Conservation (phyloP, 768 basidiomycete genomes). For the Calvatia gigantea region DNA sequence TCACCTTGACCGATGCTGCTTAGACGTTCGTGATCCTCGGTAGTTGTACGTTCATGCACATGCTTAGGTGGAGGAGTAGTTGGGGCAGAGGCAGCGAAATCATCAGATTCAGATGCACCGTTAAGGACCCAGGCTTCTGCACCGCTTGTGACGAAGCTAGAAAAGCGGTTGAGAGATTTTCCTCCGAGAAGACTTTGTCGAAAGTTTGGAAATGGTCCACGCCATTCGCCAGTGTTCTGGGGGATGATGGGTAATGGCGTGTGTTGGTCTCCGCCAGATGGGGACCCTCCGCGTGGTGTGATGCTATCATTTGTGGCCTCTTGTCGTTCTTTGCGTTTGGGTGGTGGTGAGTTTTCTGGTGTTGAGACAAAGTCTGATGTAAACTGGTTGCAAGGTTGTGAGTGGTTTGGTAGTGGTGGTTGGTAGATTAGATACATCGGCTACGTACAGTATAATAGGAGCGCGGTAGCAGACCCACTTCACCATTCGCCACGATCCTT, state of each 20-base stretch:
- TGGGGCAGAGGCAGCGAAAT: not conserved
- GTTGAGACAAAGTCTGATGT: constrained; percentile 59
- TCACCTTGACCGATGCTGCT: constrained; percentile 41
- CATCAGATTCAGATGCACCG: constrained; percentile 32
- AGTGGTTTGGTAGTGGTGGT: constrained; percentile 5
- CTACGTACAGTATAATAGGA: constrained; percentile 68
- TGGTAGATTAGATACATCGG: not conserved
- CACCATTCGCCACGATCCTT: constrained; percentile 42
- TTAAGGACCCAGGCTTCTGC: constrained; percentile 83
- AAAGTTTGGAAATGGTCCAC: constrained; percentile 57
- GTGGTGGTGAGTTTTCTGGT: constrained; percentile 37
- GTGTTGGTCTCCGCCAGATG: constrained; percentile 30
- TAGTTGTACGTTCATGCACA: constrained; percentile 26
- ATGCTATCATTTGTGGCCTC: constrained; percentile 31
- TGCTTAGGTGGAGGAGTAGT: constrained; percentile 17
- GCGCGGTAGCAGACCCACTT: constrained; percentile 66
- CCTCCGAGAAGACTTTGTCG: constrained; percentile 70
- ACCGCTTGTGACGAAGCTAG: constrained; percentile 80
- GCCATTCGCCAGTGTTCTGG: constrained; percentile 72
- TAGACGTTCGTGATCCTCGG: constrained; percentile 39
- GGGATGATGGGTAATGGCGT: constrained; percentile 44
- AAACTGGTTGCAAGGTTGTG: constrained; percentile 43
- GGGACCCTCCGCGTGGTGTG: constrained; percentile 48
- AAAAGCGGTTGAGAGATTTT: constrained; percentile 81
- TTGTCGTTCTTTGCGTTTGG: constrained; percentile 20